Evolutionary conservation across 2,329 filamentous ascomycete species (phyloP).

Genomic region (Nectriaceae sp.): DNA sequence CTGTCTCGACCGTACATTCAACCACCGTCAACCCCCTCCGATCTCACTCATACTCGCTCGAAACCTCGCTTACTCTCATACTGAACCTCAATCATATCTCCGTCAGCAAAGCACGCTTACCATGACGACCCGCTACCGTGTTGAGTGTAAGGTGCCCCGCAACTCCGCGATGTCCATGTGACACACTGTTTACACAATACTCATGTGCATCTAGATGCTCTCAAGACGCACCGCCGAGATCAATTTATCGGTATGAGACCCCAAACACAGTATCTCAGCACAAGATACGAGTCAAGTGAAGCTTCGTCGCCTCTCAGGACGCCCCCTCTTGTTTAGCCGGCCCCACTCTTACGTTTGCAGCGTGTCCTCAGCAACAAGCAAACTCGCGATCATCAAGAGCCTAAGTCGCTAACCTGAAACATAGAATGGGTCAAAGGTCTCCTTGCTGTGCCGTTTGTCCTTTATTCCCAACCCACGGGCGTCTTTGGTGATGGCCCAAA

Average conservation of each 20-base stretch:
- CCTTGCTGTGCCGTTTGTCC: slow-evolving; percentile 91
- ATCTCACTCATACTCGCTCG: too few species aligned
- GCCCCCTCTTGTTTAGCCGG: slow-evolving; percentile 5
- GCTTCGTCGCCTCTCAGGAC: background rate
- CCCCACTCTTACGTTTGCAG: background rate
- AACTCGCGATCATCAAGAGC: background rate
- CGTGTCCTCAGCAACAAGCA: too few species aligned
- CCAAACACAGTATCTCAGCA: background rate
- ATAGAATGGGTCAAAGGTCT: slow-evolving; percentile 95
- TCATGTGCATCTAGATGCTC: slow-evolving; percentile 49
- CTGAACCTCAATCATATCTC: too few species aligned
- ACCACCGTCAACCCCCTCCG: too few species aligned
- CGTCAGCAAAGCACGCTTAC: too few species aligned
- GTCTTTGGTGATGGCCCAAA: slow-evolving; percentile 71
- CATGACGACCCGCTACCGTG: slow-evolving; percentile 67
- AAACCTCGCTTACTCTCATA: too few species aligned
- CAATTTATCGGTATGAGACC: slow-evolving; percentile 71
- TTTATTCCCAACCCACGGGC: slow-evolving; percentile 92
- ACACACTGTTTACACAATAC: slow-evolving; percentile 15
- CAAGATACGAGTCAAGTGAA: background rate
- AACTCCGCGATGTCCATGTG: slow-evolving; percentile 7
- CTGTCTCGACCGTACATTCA: too few species aligned
- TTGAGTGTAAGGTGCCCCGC: slow-evolving; percentile 64
- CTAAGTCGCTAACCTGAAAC: slow-evolving; percentile 6
- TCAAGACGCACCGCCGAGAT: slow-evolving; percentile 85